Conservation (phyloP, 768 basidiomycete genomes). For the Boletus sp. region DNA sequence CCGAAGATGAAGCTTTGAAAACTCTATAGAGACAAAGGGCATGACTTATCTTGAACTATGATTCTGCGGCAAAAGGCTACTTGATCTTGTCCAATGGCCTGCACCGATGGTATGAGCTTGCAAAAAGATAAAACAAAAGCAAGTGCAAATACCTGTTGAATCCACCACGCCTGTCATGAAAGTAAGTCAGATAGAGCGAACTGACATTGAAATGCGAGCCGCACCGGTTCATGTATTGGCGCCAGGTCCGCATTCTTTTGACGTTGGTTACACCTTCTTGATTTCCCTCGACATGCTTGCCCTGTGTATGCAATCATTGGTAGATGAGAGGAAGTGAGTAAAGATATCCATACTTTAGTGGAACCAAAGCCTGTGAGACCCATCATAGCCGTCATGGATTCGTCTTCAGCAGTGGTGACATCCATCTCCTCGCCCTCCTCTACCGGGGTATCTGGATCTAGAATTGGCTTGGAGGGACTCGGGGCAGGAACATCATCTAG, state of each 20-base stretch:
- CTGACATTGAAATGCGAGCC: constrained; percentile 15
- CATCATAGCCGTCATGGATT: constrained; percentile 88
- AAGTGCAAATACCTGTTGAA: constrained; percentile 65
- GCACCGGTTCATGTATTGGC: constrained; percentile 97
- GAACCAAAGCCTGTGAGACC: constrained; percentile 84
- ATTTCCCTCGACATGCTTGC: constrained; percentile 78
- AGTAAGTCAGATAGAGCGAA: constrained; percentile 10
- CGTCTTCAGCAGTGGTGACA: constrained; percentile 64
- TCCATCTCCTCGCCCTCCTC: constrained; percentile 54
- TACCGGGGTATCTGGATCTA: constrained; percentile 42
- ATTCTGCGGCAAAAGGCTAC: constrained; percentile 33
- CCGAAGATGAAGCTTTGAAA: constrained; percentile 14
- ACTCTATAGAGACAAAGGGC: constrained; percentile 3
- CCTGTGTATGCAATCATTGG: constrained; percentile 42
- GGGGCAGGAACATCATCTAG: constrained; percentile 10
- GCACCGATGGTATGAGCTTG: constrained; percentile 22
- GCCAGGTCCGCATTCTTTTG: constrained; percentile 89
- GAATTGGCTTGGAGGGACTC: constrained; percentile 30
- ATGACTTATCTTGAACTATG: constrained; percentile 13
- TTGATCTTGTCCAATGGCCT: constrained; percentile 97
- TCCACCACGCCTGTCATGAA: constrained; percentile 63
- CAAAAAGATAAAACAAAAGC: not conserved
- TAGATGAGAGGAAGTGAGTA: not conserved
- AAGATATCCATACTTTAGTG: constrained; percentile 64
- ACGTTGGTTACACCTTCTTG: constrained; percentile 66